These are phyloP conservation scores for Hanseniaspora sp. DNA, from an alignment of 1,139 yeast species.

Conservation along the genomic window DNA sequence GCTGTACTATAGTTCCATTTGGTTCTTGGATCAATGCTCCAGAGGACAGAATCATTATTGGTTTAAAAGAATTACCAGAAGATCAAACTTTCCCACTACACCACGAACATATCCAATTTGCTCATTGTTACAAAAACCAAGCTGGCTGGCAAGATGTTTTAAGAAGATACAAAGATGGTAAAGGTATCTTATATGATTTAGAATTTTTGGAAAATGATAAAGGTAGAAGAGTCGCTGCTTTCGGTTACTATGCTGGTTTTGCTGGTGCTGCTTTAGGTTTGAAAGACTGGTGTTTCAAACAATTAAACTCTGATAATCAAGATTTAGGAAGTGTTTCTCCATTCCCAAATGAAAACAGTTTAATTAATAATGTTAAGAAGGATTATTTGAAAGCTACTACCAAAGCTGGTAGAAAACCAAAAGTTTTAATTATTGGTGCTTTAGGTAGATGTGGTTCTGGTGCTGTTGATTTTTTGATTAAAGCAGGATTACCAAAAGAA, in stretches of 20 bases:
- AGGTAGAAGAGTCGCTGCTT: conserved; percentile 98
- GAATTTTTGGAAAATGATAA: conserved; percentile 89
- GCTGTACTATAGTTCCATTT: conserved; percentile 80
- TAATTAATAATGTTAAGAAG: conserved; percentile 58
- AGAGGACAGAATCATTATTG: conserved; percentile 74
- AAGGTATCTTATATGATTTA: conserved; percentile 80
- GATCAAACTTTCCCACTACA: conserved; percentile 77
- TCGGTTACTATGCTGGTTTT: conserved; percentile 96
- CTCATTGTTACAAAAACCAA: conserved; percentile 96
- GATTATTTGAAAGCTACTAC: conserved; percentile 51
- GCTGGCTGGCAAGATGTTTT: conserved; percentile 93
- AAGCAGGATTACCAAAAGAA: conserved; percentile 78
- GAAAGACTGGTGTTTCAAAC: conserved; percentile 89
- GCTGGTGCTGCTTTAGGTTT: conserved; percentile 98
- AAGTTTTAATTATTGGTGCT: conserved; percentile 85
- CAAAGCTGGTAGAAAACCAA: conserved; percentile 56
- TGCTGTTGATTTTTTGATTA: conserved; percentile 70
- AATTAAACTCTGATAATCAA: conserved; percentile 51
- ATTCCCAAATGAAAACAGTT: conserved; percentile 64
- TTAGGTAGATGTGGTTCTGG: conserved; percentile 99
- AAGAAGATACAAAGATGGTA: conserved; percentile 78
- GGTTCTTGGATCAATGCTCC: conserved; percentile 93
- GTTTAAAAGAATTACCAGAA: conserved; percentile 92
- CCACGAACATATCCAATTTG: conserved; percentile 95
- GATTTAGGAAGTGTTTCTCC: conserved; percentile 71